phyloP scores from a whole-genome alignment of 2,329 filamentous ascomycete species.

The Nemania bipapillata region DNA sequence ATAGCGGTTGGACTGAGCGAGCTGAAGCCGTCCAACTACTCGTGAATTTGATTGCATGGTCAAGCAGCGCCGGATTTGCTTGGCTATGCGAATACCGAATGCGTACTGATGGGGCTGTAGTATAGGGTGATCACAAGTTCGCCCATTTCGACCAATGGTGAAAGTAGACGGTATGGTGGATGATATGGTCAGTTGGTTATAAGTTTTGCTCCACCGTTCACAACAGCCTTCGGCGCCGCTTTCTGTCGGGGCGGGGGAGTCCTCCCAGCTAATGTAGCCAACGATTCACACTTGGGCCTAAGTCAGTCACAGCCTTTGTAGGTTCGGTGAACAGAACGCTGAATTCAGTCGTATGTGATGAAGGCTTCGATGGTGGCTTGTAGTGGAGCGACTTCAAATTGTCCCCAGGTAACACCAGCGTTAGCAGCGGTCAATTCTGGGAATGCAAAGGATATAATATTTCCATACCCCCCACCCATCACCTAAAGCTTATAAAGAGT shows the following conservation, averaged over 20 bases:
- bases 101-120: background rate
- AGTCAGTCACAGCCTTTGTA: background rate
- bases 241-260: background rate
- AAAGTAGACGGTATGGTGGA: background rate
- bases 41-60: background rate
- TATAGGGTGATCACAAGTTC: slow-evolving; percentile 2
- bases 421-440: background rate
- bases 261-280: background rate
- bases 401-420: background rate
- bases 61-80: background rate
- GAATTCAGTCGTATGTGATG: background rate
- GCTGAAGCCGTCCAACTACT: background rate
- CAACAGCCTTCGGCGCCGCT: slow-evolving; percentile 9
- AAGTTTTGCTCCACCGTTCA: slow-evolving; percentile 8
- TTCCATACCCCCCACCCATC: background rate
- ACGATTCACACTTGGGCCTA: background rate
- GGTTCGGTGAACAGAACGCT: slow-evolving; percentile 4
- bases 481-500: background rate
- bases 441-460: background rate
- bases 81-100: background rate
- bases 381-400: background rate
- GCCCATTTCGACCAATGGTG: slow-evolving; percentile 8
- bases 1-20: background rate
- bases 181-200: slow-evolving; percentile 16
- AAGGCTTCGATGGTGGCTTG: slow-evolving; percentile 10